Base-by-base conservation (phyloP, 208 protist species). In the Crithidia thermophila region DNA sequence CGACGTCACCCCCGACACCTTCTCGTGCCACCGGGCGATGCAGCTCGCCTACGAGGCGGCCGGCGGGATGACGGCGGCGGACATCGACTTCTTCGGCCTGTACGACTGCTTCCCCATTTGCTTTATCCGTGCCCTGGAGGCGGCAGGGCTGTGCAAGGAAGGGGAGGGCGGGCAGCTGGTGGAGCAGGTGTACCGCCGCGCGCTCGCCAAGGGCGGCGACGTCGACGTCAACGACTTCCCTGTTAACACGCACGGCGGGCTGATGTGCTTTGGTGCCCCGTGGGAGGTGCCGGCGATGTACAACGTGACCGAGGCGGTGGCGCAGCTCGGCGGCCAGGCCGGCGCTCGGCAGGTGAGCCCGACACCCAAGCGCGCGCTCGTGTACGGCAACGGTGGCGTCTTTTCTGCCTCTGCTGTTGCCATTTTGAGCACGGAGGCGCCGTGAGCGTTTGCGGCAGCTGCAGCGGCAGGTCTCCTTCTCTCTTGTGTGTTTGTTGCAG, bases 381-480 rank as follows among this genome's bases (percentile, higher is more conserved):
- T 94, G 27, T 96, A 96, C 66, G 91, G 89, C 27, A 97, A 95
- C 73, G 92, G 89, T 8, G 92, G 89, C 50, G 82, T 97, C 25
- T 95, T 97, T 60, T 93, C 82, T 18, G 75, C 80, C 28, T 89
- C 79, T 0, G 78, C 83, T 14, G 87, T 96, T 1, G 91, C 87
- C 14, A 86, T 96, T 36, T 75, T 96, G 14, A 79, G 77, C 28
- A 60, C 62, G n/a, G 85, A 81, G 18, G 78, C 77, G 36, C 62
- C 62, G 11, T 70, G 50, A 36, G 20, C 7, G 45, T 21, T 7
- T 7, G 21, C 7, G 6, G 6, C 10, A 50, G 6, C 9, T 7
- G 20, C 7, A 18, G 10, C 7, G 45, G 16, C 5, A n/a, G 16
- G 45, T 10, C 13, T 43, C 13, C 13, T 21, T 2, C 25, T 62